These are phyloP conservation scores for Apiospora pterosperma DNA, from an alignment of 2,329 filamentous ascomycete genomes.

Conservation along the genomic window DNA sequence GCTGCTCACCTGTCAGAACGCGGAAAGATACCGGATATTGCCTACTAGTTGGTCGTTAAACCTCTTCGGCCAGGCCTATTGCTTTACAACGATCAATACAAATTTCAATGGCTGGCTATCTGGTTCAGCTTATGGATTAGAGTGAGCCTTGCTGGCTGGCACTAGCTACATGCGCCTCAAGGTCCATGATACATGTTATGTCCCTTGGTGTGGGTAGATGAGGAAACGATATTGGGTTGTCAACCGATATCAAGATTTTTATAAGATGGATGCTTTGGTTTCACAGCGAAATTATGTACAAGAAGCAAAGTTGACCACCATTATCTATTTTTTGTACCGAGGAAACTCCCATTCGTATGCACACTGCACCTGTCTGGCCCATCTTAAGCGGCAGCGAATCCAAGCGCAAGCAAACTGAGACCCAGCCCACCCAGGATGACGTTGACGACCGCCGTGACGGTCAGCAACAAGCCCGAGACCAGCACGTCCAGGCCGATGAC, in stretches of 20 bases:
- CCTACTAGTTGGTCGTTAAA: no score
- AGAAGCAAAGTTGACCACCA: background rate
- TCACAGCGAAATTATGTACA: background rate
- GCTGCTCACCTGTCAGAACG: background rate
- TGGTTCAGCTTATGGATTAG: no score
- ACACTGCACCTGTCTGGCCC: background rate
- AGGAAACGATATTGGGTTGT: background rate
- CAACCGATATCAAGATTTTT: background rate
- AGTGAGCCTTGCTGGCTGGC: no score
- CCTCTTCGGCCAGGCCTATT: background rate
- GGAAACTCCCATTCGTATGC: background rate
- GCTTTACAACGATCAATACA: background rate
- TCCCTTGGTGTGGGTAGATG: background rate
- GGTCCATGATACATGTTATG: background rate
- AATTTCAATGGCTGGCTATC: background rate
- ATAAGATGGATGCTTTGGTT: background rate
- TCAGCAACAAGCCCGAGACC: background rate
- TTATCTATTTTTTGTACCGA: background rate
- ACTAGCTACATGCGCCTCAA: background rate
- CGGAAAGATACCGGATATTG: no score
- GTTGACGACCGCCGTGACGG: background rate
- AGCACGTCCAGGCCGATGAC: slow-evolving; percentile 3
- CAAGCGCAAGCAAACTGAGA: background rate
- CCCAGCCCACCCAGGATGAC: background rate
- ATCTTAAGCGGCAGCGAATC: background rate